Conservation (phyloP, 352 stramenopile species). For the Phytopythium sindhum region DNA sequence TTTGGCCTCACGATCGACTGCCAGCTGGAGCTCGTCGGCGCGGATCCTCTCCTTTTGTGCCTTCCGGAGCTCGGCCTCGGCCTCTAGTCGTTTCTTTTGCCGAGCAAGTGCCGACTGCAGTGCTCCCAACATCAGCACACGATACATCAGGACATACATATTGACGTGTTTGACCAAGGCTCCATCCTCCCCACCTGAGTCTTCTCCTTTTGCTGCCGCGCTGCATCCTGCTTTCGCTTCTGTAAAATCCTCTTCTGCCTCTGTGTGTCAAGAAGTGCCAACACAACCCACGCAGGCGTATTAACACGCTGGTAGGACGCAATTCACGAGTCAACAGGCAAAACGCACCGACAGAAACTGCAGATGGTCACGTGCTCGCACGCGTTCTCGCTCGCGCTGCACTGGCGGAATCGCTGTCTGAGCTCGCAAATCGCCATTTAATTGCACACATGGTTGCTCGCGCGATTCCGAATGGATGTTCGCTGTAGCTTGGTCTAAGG, state of each 20-base stretch:
- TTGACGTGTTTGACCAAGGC: not conserved
- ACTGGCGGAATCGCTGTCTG: not conserved
- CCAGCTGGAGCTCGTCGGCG: slow-evolving; percentile 31
- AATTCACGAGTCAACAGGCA: not conserved
- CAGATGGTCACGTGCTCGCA: slow-evolving; percentile 42
- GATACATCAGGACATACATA: not conserved
- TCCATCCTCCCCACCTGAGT: slow-evolving; percentile 21
- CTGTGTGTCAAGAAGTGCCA: slow-evolving; percentile 14
- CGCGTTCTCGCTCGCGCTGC: slow-evolving; percentile 9
- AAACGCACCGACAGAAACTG: slow-evolving; percentile 41
- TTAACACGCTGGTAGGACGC: not conserved
- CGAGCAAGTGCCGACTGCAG: slow-evolving; percentile 33
- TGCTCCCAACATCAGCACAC: not conserved
- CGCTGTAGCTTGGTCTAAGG: not conserved
- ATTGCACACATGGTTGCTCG: not conserved
- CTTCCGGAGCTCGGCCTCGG: slow-evolving; percentile 25
- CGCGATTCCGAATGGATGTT: not conserved
- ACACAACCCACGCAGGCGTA: not conserved
- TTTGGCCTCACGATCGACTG: slow-evolving; percentile 30
- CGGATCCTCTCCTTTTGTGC: slow-evolving; percentile 48
- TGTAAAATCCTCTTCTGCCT: slow-evolving; percentile 50
- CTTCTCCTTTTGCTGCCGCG: slow-evolving; percentile 50
- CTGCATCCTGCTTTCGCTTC: slow-evolving; percentile 36
- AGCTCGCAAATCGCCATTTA: not conserved
- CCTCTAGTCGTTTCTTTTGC: slow-evolving; percentile 43